phyloP scores from a whole-genome alignment of 768 basidiomycete genomes.

The Hebeloma cylindrosporum region DNA sequence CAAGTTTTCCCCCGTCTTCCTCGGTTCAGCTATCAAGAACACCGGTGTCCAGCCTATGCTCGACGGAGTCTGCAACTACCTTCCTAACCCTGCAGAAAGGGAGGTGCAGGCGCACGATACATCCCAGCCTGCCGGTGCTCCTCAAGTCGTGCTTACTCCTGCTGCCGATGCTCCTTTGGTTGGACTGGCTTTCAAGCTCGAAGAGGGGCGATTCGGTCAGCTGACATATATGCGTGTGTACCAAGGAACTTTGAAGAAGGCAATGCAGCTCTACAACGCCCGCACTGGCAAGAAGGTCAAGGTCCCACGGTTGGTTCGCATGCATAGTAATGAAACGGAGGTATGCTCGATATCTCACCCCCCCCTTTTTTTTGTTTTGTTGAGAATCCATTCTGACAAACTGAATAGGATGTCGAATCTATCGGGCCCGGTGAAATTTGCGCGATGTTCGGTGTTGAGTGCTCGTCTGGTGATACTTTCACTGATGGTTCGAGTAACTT shows the following conservation, averaged over 20 bases:
- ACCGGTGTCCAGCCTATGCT: constrained; percentile 92
- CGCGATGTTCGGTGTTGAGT: constrained; percentile 98
- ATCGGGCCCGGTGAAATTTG: constrained; percentile 99
- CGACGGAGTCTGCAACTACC: constrained; percentile 94
- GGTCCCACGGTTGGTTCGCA: constrained; percentile 91
- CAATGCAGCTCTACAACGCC: constrained; percentile 84
- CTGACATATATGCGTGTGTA: constrained; percentile 98
- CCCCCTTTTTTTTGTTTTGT: constrained; percentile 10
- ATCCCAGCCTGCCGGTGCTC: constrained; percentile 58
- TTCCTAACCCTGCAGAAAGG: constrained; percentile 84
- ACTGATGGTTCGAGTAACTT: constrained; percentile 86
- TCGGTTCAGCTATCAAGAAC: constrained; percentile 97
- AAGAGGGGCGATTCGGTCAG: constrained; percentile 96
- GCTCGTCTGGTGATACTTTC: constrained; percentile 97
- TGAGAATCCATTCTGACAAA: not conserved
- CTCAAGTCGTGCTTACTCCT: constrained; percentile 74
- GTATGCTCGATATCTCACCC: too few species aligned
- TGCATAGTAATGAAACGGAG: constrained; percentile 99
- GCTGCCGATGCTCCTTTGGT: constrained; percentile 87
- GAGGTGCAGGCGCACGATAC: constrained; percentile 83
- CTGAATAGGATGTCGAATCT: constrained; percentile 76
- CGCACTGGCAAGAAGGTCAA: constrained; percentile 97
- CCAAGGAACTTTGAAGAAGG: constrained; percentile 89
- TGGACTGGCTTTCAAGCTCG: constrained; percentile 96
- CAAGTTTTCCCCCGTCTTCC: constrained; percentile 94